Evolutionary conservation across 139 green algal species (phyloP), one percentile per base, ranked within the genome.

Genomic region (Chlorella sp.): DNA sequence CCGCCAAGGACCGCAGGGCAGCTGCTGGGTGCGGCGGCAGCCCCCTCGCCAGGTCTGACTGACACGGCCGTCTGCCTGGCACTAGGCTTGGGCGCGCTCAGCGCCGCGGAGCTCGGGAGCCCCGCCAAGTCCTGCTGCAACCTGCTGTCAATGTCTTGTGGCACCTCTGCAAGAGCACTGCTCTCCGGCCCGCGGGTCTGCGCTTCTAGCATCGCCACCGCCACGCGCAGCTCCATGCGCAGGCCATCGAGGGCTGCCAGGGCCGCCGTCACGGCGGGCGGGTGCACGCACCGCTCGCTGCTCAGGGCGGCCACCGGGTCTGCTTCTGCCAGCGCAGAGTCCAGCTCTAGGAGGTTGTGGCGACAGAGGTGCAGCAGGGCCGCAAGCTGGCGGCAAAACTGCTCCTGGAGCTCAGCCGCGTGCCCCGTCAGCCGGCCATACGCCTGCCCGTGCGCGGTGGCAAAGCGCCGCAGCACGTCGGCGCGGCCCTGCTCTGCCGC

Each of bases 341-440:
- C 29, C 33, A 77, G 23, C 33, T 77, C 58, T 43, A 59, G 42
- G 29, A 42, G 15, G 1, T 70, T 41, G 31, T 77, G 71, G 15
- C 58, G 58, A 25, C 71, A 77, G 31, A 69, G 33, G 42, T 59
- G 46, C 14, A 67, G 71, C 43, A 77, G 42, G 15, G 15, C 4
- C 14, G 42, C 43, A 12, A 70, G 58, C 58, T 77, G 58, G 40
- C 59, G n/a, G 0, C 33, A 17, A 23, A 70, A 31, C 43, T 70
- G 71, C 43, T 69, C 25, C 25, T 77, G 43, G 31, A 77, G 71
- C 2, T 23, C 71, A 3, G 41, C 43, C 8, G 59, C n/a, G 41
- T 77, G 71, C 29, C 31, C 71, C 29, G 42, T 8, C 42, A 77
- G 71, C 31, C 71, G 29, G 59, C 53, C 43, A 43, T 77, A 77